Evolutionary conservation across 2,329 filamentous ascomycete species (phyloP).

Genomic region (Harringtonia aguacate): DNA sequence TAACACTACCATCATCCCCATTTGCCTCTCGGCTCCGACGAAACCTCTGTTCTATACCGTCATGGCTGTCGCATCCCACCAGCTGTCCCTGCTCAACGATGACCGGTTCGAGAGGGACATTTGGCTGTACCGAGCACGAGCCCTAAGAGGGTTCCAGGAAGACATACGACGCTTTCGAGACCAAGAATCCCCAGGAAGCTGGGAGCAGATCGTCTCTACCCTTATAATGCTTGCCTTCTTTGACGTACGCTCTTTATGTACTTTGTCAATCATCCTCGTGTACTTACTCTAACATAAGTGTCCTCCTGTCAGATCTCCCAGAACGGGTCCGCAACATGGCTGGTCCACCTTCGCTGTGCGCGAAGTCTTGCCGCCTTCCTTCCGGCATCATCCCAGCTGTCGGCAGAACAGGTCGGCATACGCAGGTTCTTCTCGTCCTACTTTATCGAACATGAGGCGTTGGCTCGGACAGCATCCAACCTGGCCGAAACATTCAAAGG

Average conservation of each 20-base stretch:
- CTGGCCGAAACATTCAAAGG: neutral
- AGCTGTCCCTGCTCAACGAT: neutral
- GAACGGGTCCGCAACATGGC: neutral
- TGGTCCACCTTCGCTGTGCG: neutral
- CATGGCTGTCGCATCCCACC: neutral
- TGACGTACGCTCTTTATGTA: neutral
- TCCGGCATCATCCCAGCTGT: neutral
- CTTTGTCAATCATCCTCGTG: neutral
- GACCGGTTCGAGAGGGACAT: neutral
- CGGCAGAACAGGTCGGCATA: neutral
- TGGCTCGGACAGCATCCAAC: neutral
- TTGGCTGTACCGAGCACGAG: neutral
- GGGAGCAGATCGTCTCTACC: neutral
- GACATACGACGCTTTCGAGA: neutral
- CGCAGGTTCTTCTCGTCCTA: neutral
- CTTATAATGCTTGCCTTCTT: constrained; percentile 1
- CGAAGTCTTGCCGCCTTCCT: neutral
- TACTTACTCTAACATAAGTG: neutral
- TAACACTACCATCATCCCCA: neutral
- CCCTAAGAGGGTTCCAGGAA: neutral
- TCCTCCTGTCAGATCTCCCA: neutral
- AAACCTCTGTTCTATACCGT: neutral
- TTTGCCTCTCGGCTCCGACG: neutral
- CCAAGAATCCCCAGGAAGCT: neutral
- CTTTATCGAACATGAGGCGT: neutral